Percentiles rank a stretch among this genome's conserved stretches.
Evolutionary conservation across 192 early-diverging fungal genomes (phyloP).

Genomic region (Jimgerdemannia flammicorona): DNA sequence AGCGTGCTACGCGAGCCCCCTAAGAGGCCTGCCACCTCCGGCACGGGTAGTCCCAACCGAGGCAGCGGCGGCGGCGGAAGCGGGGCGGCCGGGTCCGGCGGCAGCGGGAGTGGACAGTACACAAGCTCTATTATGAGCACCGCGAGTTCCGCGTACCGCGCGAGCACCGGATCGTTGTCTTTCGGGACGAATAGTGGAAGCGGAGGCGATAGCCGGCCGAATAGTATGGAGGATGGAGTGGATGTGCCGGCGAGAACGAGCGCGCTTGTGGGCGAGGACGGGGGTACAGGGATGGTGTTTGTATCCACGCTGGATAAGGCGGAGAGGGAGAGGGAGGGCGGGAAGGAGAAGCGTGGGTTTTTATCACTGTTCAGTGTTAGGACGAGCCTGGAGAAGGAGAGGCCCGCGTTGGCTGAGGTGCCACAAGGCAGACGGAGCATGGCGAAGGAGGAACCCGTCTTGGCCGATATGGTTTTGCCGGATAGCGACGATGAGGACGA

Average conservation of each 20-base stretch:
- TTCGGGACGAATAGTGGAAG: constrained; percentile 23
- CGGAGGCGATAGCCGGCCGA: constrained; percentile 32
- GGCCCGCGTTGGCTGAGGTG: neutral
- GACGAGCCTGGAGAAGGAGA: neutral
- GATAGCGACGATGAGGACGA: neutral
- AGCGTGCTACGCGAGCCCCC: constrained; percentile 62
- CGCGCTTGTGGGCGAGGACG: neutral
- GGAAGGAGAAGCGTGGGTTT: constrained; percentile 8
- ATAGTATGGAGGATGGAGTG: constrained; percentile 32
- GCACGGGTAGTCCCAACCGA: constrained; percentile 1
- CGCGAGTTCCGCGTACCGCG: constrained; percentile 22
- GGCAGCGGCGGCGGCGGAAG: neutral
- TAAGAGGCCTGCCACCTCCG: constrained; percentile 16
- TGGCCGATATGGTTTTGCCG: neutral
- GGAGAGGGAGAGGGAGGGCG: constrained; percentile 9
- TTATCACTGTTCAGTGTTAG: neutral
- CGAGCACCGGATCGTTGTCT: constrained; percentile 18
- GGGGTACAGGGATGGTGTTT: neutral
- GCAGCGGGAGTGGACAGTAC: constrained; percentile 19
- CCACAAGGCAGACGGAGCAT: neutral
- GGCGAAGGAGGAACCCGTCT: neutral
- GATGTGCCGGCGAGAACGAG: neutral
- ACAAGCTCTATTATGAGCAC: constrained; percentile 27
- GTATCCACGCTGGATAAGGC: constrained; percentile 1
- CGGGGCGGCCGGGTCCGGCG: neutral